These are phyloP conservation scores for Wickerhamiella slavikovae DNA, from an alignment of 805 yeast species.

Conservation along the genomic window DNA sequence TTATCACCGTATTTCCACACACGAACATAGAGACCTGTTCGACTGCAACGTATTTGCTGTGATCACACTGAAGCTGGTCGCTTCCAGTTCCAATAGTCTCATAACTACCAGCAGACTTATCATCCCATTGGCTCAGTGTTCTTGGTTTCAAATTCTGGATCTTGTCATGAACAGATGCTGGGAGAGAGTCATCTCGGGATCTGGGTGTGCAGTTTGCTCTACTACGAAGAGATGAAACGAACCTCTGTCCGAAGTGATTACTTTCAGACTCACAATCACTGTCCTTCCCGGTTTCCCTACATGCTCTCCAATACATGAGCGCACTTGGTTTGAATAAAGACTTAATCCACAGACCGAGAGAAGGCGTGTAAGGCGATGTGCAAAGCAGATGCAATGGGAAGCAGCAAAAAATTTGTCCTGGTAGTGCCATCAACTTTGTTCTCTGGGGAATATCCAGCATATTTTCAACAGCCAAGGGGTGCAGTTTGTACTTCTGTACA, in stretches of 20 bases:
- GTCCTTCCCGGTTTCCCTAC: neutral
- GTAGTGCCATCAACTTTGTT: constrained; percentile 35
- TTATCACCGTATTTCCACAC: constrained; percentile 26
- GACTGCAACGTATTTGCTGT: constrained; percentile 29
- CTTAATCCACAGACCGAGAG: no score
- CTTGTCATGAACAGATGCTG: neutral
- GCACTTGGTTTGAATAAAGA: no score
- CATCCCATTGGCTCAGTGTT: constrained; percentile 11
- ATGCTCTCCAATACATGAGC: no score
- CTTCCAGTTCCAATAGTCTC: no score
- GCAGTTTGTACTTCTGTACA: constrained; percentile 26
- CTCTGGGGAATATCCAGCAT: constrained; percentile 44
- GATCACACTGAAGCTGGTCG: constrained; percentile 16
- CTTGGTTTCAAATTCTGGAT: constrained; percentile 4
- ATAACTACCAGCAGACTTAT: constrained; percentile 4
- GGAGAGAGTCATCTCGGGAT: no score
- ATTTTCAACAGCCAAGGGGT: constrained; percentile 37
- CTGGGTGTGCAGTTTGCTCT: no score
- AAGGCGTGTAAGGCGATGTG: no score
- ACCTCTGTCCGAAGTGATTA: neutral
- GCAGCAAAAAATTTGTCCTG: constrained; percentile 31
- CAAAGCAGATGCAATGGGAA: constrained; percentile 32
- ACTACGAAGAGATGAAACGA: neutral
- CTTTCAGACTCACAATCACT: neutral
- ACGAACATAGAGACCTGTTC: constrained; percentile 37